These are phyloP conservation scores for Didymella sp. DNA, from an alignment of 2,329 filamentous ascomycete species.

Conservation along the genomic window DNA sequence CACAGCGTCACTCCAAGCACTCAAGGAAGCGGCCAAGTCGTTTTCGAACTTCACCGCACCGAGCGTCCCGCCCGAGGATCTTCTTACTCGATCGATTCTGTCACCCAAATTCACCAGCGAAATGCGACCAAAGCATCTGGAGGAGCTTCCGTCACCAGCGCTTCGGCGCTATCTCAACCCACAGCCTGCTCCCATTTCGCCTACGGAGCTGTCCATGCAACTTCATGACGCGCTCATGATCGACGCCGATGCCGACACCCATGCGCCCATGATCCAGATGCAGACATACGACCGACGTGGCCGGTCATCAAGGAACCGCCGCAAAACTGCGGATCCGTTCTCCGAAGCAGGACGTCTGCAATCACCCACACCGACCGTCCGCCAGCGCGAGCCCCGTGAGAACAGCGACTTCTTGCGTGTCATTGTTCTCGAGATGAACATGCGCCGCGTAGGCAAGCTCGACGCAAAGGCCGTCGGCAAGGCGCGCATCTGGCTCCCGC, in stretches of 20 bases:
- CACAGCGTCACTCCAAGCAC: conserved; percentile 66
- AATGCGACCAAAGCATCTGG: conserved; percentile 63
- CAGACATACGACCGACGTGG: conserved; percentile 63
- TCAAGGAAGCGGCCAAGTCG: conserved; percentile 67
- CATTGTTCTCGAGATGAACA: conserved; percentile 72
- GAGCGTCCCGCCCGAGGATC: conserved; percentile 63
- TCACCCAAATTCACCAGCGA: conserved; percentile 66
- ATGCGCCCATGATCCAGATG: conserved; percentile 66
- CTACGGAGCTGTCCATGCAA: conserved; percentile 50
- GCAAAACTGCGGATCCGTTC: conserved; percentile 46
- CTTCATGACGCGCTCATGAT: conserved; percentile 49
- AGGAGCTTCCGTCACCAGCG: conserved; percentile 62
- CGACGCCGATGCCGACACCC: conserved; percentile 46
- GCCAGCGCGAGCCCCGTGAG: conserved; percentile 68
- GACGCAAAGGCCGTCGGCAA: conserved; percentile 62
- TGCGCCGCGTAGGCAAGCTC: conserved; percentile 68
- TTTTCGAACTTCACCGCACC: conserved; percentile 65
- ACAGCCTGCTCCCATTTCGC: conserved; percentile 50
- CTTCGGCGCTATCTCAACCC: conserved; percentile 69
- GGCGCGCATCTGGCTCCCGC: conserved; percentile 67
- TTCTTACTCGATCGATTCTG: conserved; percentile 66
- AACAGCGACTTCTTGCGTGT: conserved; percentile 69
- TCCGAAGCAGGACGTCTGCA: conserved; percentile 54
- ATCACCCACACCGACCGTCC: conserved; percentile 53
- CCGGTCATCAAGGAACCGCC: conserved; percentile 38